Base-by-base conservation (phyloP, 2,329 filamentous ascomycete species). In the Daldinia sp. region DNA sequence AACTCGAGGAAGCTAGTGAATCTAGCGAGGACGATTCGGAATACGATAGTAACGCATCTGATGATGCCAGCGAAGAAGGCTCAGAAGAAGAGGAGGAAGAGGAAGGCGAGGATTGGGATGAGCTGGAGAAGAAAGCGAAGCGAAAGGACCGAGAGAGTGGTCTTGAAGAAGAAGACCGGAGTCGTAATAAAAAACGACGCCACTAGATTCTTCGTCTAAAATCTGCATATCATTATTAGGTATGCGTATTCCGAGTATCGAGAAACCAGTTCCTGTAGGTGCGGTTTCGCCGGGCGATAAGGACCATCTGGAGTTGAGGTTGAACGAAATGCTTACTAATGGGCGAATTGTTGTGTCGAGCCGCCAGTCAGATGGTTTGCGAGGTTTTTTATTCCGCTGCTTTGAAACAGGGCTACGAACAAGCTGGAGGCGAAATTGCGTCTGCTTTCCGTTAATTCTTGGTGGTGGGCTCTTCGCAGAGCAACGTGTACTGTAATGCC, bases 51-150 rank as follows among this genome's bases (percentile, higher is more conserved):
- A 94, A 97, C 75, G 92, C 91, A 1, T 92, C 89, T 23, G 92
- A 91, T 2, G 92, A 95, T 70, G 95, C 93, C 33, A 92, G 89
- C 70, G 94, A 95, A 12, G 92, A 93, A 63, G 89, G 81, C 51
- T 87, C 86, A 55, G 92, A 92, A 20, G 85, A 88, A 18, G 89
- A 88, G 48, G 92, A 94, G 6, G 92, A 93, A 1, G 64, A 67
- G 12, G 92, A 90, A 71, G 92, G 92, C 55, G 92, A 98, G 79
- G 93, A 97, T 77, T 98, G 95, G 95, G 94, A 98, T 78, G 94
- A 97, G 80, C 79, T 98, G 66, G 95, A 98, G 83, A 90, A 91
- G 81, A 97, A 97, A 85, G 94, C 91, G 2, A 93, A 90, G 83
- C 93, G 94, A 82, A 89, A 92, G 76, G 94, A 95, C 81, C 87